Evolutionary conservation across 2,329 filamentous ascomycete genomes (phyloP), one percentile per base, ranked within the genome.

Genomic region (Niveomyces coronatus): DNA sequence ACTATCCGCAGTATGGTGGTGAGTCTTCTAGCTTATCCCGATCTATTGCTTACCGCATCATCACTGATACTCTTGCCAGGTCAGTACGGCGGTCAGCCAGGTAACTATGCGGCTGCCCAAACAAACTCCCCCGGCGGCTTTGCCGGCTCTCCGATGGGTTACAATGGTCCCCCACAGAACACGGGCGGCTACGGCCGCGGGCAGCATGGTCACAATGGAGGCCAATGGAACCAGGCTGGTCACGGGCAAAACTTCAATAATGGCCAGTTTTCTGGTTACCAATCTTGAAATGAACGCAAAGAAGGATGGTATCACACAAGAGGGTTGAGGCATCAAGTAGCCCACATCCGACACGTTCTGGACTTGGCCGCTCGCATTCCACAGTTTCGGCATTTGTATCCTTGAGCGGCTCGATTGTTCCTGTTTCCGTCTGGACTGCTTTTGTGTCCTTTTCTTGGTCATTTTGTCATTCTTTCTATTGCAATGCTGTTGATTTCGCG

Each of bases 1-100:
- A 86, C 68, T 96, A 95, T 62, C 87, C 89, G 49, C 91, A 96
- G 64, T 96, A 96, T 57, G 82, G 83, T 56, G 85, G 85, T 74
- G 75, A 62, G 70, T 68, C 39, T 42, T 14, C n/a, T n/a, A n/a
- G n/a, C 8, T 23, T 35, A 11, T 7, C 14, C 26, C 26, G 9
- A 9, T 26, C 17, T 7, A 20, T 20, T 8, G 6, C 14, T 9
- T 13, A 6, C 26, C 15, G 10, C 16, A 35, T 14, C 17, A 28
- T 17, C 16, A 7, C 16, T 32, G 18, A 37, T 14, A 35, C 6
- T 17, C 38, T 32, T 42, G 47, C 39, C 43, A 67, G 68, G 61
- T 40, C 70, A 72, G 53, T 78, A 69, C 51, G 74, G 72, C 52
- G 78, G 71, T 50, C 81, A 84, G 58, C 79, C 79, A 53, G 75